These are phyloP conservation scores for Lavandula angustifolia DNA, from an alignment of 257 asterid species.

Conservation along the genomic window DNA sequence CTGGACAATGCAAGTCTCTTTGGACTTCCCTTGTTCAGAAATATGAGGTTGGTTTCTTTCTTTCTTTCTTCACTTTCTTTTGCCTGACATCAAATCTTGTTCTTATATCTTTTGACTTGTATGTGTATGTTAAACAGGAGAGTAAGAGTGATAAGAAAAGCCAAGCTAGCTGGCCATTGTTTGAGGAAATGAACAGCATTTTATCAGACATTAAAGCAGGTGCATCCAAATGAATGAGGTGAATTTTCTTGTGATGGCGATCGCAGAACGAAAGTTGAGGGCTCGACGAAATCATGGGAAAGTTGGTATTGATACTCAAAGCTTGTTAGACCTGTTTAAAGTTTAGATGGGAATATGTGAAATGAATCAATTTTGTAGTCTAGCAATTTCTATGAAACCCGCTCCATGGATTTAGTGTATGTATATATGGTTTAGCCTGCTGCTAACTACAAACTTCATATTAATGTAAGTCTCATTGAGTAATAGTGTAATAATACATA, in stretches of 20 bases:
- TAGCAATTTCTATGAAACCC: constrained; percentile 15
- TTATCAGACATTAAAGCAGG: constrained; percentile 46
- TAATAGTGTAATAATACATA: no score
- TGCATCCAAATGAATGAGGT: constrained; percentile 34
- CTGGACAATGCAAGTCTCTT: constrained; percentile 93
- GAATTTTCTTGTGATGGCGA: no score
- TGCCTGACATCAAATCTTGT: no score
- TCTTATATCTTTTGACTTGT: neutral
- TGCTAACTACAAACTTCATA: no score
- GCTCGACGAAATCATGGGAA: constrained; percentile 3
- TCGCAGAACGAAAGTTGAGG: no score
- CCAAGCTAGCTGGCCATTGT: constrained; percentile 63
- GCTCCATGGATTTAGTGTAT: no score
- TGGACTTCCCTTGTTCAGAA: constrained; percentile 96
- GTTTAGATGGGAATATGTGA: constrained; percentile 26
- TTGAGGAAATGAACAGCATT: constrained; percentile 53
- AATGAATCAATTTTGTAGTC: constrained; percentile 35
- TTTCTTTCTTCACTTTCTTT: no score
- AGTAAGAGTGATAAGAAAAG: constrained; percentile 45
- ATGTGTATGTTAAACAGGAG: constrained; percentile 48
- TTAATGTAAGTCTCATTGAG: no score
- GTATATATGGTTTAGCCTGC: no score
- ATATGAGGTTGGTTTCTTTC: constrained; percentile 66
- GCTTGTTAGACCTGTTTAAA: neutral
- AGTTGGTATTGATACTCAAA: no score